These are phyloP conservation scores for Barbatosphaeria neglecta DNA, from an alignment of 495 filamentous ascomycete species.

Conservation along the genomic window DNA sequence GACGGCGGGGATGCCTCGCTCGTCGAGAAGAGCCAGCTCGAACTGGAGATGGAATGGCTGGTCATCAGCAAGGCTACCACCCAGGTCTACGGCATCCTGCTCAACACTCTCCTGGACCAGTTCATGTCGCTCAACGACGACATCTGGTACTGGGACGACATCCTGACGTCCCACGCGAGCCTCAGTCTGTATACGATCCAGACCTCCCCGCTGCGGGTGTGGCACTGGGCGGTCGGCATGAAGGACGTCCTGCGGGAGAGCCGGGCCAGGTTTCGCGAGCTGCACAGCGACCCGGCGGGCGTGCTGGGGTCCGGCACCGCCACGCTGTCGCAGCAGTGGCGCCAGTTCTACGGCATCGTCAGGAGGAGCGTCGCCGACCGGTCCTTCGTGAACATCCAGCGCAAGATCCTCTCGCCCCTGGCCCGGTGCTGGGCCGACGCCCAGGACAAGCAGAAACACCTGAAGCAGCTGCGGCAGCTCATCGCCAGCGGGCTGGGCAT, in stretches of 20 bases:
- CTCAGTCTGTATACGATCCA: conserved; percentile 72
- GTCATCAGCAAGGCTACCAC: conserved; percentile 75
- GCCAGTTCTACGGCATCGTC: conserved; percentile 70
- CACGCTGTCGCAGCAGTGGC: conserved; percentile 46
- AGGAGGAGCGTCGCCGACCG: conserved; percentile 54
- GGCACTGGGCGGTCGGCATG: conserved; percentile 37
- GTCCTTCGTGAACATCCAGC: conserved; percentile 47
- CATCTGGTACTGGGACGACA: conserved; percentile 85
- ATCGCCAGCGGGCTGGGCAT: conserved; percentile 81
- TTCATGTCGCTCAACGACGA: conserved; percentile 73
- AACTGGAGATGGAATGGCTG: conserved; percentile 76
- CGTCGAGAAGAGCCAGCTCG: conserved; percentile 33
- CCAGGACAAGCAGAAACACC: conserved; percentile 49
- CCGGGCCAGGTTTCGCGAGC: conserved; percentile 28
- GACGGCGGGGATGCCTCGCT: background rate
- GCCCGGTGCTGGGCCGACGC: conserved; percentile 58
- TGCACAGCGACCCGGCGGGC: conserved; percentile 4
- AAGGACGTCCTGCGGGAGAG: conserved; percentile 52
- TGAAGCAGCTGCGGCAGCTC: conserved; percentile 58
- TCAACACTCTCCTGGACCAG: conserved; percentile 63
- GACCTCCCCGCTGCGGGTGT: conserved; percentile 62
- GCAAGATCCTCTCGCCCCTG: conserved; percentile 56
- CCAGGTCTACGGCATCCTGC: conserved; percentile 67
- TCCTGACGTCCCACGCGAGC: conserved; percentile 58
- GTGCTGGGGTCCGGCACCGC: background rate